Conservation (phyloP, 352 stramenopile species). For the Phytopythium helicoides region DNA sequence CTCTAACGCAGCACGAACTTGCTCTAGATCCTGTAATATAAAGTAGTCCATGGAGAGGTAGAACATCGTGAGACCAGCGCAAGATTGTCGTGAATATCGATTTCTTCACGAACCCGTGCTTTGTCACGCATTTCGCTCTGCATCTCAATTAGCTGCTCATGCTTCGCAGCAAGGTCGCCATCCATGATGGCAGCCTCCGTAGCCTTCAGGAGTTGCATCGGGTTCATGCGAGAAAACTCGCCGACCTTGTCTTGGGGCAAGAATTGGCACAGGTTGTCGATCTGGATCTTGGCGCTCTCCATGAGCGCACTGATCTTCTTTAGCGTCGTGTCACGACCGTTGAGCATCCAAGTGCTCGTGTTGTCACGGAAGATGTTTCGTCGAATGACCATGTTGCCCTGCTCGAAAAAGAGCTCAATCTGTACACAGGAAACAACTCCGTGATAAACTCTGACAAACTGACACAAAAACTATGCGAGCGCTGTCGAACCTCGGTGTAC, state of each 20-base stretch:
- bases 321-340: slow-evolving; percentile 64
- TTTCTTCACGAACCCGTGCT: slow-evolving; percentile 35
- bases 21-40: slow-evolving; percentile 54
- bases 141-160: slow-evolving; percentile 79
- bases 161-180: slow-evolving; percentile 63
- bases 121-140: slow-evolving; percentile 75
- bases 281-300: slow-evolving; percentile 90
- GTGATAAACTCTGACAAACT: neutral
- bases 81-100: neutral
- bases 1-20: slow-evolving; percentile 57
- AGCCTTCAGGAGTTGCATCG: slow-evolving; percentile 68
- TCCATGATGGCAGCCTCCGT: slow-evolving; percentile 77
- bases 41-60: no score
- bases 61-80: neutral
- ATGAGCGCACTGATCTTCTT: slow-evolving; percentile 82
- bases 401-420: slow-evolving; percentile 93
- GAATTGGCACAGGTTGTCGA: slow-evolving; percentile 99
- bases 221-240: slow-evolving; percentile 88
- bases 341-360: slow-evolving; percentile 79
- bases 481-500: slow-evolving; percentile 60
- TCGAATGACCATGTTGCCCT: slow-evolving; percentile 80
- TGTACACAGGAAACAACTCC: slow-evolving; percentile 34
- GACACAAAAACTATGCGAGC: neutral
- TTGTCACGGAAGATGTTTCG: slow-evolving; percentile 92
- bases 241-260: slow-evolving; percentile 97